A percentile compares a stretch with the other conserved stretches of the same genome.
These are phyloP conservation scores for Amanita muscaria DNA, from an alignment of 768 basidiomycete species.

Conservation along the genomic window DNA sequence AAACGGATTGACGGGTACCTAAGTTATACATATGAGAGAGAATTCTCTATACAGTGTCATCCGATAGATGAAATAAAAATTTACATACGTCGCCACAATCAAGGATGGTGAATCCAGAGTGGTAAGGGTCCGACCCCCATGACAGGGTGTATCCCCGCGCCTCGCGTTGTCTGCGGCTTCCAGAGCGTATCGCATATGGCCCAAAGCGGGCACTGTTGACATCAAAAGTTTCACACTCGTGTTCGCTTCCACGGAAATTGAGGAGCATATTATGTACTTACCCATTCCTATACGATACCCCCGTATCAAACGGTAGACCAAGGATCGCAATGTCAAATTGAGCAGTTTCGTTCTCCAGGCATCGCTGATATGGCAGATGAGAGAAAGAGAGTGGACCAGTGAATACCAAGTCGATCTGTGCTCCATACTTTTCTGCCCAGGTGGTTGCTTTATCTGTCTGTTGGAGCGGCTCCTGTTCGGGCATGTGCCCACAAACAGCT, in stretches of 20 bases:
- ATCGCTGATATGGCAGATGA: constrained; percentile 66
- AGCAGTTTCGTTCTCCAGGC: constrained; percentile 48
- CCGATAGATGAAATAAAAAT: neutral
- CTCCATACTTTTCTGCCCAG: constrained; percentile 71
- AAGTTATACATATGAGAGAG: too few relatives aligned
- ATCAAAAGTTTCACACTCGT: too few relatives aligned
- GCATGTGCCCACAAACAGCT: too few relatives aligned
- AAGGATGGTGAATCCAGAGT: constrained; percentile 45
- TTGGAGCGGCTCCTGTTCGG: too few relatives aligned
- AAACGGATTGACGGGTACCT: constrained; percentile 74
- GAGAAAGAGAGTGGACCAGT: constrained; percentile 80
- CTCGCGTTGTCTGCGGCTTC: constrained; percentile 58
- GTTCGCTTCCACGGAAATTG: too few relatives aligned
- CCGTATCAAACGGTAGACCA: constrained; percentile 76
- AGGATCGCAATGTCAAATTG: constrained; percentile 71
- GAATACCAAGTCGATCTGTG: constrained; percentile 64
- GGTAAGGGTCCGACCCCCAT: constrained; percentile 67
- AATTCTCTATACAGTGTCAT: too few relatives aligned
- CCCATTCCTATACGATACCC: constrained; percentile 49
- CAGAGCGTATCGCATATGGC: constrained; percentile 76
- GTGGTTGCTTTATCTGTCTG: constrained; percentile 10
- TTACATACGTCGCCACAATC: constrained; percentile 76
- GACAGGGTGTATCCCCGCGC: constrained; percentile 54
- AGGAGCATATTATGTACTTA: too few relatives aligned
- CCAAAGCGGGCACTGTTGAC: constrained; percentile 77